Base-by-base conservation (phyloP, 345 rosid genomes). In the Carallia pectinifolia region DNA sequence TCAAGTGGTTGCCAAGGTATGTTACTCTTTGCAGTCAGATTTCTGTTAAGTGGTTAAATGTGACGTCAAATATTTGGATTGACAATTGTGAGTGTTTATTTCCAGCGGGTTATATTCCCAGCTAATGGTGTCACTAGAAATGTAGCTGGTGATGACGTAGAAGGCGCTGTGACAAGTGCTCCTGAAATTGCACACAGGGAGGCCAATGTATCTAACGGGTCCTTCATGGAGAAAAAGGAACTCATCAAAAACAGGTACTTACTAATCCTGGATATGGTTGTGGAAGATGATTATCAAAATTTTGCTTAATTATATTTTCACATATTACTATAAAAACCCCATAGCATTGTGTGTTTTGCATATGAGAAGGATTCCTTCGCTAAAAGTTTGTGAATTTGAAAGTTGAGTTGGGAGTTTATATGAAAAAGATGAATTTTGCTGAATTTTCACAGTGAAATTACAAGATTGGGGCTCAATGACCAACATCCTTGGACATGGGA, bases 1-100 rank as follows among this genome's bases (percentile, higher is more conserved):
- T 80, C 94, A 91, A 88, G 85, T 91, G 53, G 81, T 91, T 81
- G 93, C 93, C 0, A 86, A 83, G 91, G 98, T 88, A 80, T 74
- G 75, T 66, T 38, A 59, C 29, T 62, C 65, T 37, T 52, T 48
- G 31, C 61, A 9, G 62, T 62, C 56, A 59, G 67, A 58, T 34
- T 33, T 44, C 64, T 65, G 33, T 38, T 61, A 4, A 68, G 69
- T 56, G 37, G 68, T 71, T 36, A 64, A 63, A 58, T 50, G 2
- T 44, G 17, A 27, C 53, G 31, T 70, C 56, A 36, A 61, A 68
- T 13, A 50, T 39, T 70, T 34, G 76, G 36, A 67, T 64, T 67
- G 71, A 68, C 40, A 47, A 36, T 19, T 38, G 29, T 76, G 61
- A 29, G 67, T 53, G 3, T 50, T 64, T 75, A 13, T 76, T 30